phyloP scores from a whole-genome alignment of 257 asterid genomes.

The Eustoma russellianum region DNA sequence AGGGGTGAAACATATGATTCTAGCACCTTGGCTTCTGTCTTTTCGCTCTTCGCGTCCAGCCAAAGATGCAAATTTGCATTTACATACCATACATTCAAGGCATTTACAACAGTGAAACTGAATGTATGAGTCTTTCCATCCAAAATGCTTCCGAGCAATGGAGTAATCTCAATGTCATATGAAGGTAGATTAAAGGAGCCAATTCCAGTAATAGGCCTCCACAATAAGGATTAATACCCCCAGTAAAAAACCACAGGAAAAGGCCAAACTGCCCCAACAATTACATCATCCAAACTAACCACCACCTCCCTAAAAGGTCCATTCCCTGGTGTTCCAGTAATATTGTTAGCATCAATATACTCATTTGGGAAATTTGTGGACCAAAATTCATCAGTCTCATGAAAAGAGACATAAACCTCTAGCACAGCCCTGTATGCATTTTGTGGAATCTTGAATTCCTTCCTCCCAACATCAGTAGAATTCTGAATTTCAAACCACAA shows the following conservation, averaged over 20 bases:
- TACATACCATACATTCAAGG: constrained; percentile 64
- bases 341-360: constrained; percentile 35
- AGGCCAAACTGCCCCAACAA: constrained; percentile 65
- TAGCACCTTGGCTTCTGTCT: constrained; percentile 39
- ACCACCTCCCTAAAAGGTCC: constrained; percentile 76
- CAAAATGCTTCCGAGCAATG: constrained; percentile 37
- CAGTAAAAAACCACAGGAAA: constrained; percentile 67
- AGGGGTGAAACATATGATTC: constrained; percentile 19
- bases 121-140: constrained; percentile 50
- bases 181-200: constrained; percentile 75
- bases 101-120: constrained; percentile 48
- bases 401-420: constrained; percentile 71
- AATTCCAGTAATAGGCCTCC: constrained; percentile 71
- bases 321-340: constrained; percentile 31
- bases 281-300: constrained; percentile 34
- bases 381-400: constrained; percentile 83
- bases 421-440: constrained; percentile 55
- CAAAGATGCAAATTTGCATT: constrained; percentile 85
- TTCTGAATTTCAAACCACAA: constrained; percentile 64
- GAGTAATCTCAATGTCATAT: constrained; percentile 67
- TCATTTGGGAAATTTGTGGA: constrained; percentile 53
- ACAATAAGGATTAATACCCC: constrained; percentile 68
- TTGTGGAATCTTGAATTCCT: constrained; percentile 43
- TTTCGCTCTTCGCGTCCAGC: constrained; percentile 42
- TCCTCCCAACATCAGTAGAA: constrained; percentile 32